These are phyloP conservation scores for Cutaneotrichosporon mucoides DNA, from an alignment of 1,284 basidiomycete species.

Conservation along the genomic window DNA sequence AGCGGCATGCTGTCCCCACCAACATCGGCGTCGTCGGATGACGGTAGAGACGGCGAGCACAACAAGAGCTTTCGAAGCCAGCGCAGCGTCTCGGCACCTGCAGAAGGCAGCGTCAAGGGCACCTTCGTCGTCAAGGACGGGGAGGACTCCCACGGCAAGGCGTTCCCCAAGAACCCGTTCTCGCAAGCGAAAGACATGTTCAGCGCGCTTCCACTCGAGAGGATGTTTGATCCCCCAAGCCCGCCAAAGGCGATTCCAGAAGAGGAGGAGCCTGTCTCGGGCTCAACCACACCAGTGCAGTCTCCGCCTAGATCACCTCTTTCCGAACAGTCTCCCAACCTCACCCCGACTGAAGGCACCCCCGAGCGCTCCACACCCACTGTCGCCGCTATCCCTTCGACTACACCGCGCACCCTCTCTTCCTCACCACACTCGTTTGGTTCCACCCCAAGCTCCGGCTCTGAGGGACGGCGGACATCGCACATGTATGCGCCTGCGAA, in stretches of 20 bases:
- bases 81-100: conserved; percentile 3
- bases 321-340: background rate
- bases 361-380: background rate
- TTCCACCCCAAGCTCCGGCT: conserved; percentile 7
- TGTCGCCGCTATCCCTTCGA: background rate
- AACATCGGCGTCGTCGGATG: conserved; percentile 7
- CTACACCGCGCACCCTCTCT: background rate
- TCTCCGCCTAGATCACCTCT: background rate
- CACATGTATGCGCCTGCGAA: conserved; percentile 45
- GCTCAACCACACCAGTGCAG: background rate
- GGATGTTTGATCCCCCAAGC: conserved; percentile 71
- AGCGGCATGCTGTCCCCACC: conserved; percentile 19
- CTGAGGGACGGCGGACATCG: conserved; percentile 23
- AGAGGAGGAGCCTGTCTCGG: background rate
- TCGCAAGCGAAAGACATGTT: conserved; percentile 66
- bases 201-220: conserved; percentile 73
- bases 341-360: background rate
- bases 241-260: background rate
- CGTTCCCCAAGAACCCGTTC: conserved; percentile 38
- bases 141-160: conserved; percentile 54
- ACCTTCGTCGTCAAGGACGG: conserved; percentile 78
- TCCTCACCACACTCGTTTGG: background rate
- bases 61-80: background rate
- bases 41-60: conserved; percentile 2
- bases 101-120: conserved; percentile 48